phyloP scores from a whole-genome alignment of 371 early-diverging fungal species.

The Apophysomyces variabilis region DNA sequence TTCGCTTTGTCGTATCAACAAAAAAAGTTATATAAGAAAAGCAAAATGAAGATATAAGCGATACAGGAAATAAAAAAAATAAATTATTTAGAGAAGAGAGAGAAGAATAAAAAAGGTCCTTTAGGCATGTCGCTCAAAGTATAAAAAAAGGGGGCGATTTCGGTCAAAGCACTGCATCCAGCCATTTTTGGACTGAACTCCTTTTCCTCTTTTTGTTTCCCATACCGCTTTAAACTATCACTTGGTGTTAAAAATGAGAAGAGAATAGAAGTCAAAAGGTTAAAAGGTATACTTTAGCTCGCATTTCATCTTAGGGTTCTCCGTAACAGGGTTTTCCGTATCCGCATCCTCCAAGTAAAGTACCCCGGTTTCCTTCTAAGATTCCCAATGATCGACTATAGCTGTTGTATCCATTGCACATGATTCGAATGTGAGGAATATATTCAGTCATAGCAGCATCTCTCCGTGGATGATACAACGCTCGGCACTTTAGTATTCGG shows the following conservation, averaged over 20 bases:
- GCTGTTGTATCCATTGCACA: no score
- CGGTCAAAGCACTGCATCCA: slow-evolving; percentile 12
- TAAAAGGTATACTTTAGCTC: no score
- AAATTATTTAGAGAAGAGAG: neutral
- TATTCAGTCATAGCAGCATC: neutral
- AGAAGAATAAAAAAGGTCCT: neutral
- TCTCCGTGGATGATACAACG: neutral
- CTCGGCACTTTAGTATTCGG: neutral
- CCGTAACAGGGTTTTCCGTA: no score
- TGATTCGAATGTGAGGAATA: no score
- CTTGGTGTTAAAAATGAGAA: no score
- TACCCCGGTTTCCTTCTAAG: no score
- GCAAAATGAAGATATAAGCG: neutral
- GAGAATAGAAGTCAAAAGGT: no score
- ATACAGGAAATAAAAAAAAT: neutral
- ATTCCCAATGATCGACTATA: no score
- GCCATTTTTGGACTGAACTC: neutral
- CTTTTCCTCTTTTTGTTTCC: neutral
- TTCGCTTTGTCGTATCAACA: neutral
- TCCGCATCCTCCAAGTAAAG: no score
- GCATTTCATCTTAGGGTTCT: no score
- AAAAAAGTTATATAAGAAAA: neutral
- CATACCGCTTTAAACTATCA: no score
- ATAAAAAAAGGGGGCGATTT: neutral
- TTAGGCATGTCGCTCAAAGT: neutral